Base-by-base conservation (phyloP, 805 yeast genomes). In the Isabelozyma rhagii region DNA sequence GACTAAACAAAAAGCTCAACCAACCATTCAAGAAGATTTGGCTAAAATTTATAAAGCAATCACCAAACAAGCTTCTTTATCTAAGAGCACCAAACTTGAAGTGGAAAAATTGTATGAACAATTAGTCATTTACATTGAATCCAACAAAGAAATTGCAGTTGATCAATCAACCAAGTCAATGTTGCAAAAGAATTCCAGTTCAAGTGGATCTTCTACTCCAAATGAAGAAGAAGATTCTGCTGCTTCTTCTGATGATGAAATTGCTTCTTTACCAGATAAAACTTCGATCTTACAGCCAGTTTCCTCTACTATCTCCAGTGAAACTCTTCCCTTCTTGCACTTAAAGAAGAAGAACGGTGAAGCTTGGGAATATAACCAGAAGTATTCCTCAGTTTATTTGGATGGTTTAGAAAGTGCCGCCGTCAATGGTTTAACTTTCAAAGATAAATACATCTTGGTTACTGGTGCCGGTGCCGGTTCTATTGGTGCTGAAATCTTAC, bases 391-490 rank as follows among this genome's bases (percentile, higher is more conserved):
- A 39, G 63, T 77, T 41, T 94, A 87, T 74, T 81, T 94, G 68
- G 92, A 90, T 66, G 96, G 94, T 51, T 83, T 94, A 65, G 98
- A 94, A 75, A 80, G 81, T 54, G 97, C 96, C 68, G 97, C 99
- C 36, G 83, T 89, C 56, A 94, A 92, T 61, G 99, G 99, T 76
- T 81, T 91, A 50, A 82, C 97, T 39, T 94, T 85, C 78, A 84
- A 85, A 68, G 89, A 84, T 68, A 94, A 91, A 72, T 84, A 85
- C 58, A 97, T 92, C 47, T 81, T 94, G 63, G 79, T 94, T 57
- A 94, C 99, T 45, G 99, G 99, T 79, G 98, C 98, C 46, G 99
- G 99, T 79, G 92, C 89, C 45, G 99, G 98, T 48, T 94, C 99
- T 46, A 94, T 94, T 65, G 99, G 98, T 76, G 97, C 97, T 53